Evolutionary conservation across 305 asterid genomes (phyloP).

Genomic region (Fraxinus greggii): DNA sequence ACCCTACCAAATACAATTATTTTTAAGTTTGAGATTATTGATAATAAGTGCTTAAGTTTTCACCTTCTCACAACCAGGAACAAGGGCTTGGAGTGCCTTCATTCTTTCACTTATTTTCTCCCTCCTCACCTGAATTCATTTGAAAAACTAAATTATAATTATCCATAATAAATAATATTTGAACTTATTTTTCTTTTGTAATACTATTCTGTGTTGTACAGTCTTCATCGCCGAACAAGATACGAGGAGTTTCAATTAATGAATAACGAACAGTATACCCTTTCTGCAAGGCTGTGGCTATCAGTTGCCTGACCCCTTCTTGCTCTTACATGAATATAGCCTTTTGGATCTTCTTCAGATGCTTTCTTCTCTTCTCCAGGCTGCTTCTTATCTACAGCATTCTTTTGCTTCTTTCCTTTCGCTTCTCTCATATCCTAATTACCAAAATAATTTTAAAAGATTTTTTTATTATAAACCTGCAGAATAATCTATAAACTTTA

Average conservation of each 20-base stretch:
- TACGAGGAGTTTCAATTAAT: neutral
- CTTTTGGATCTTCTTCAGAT: slow-evolving; percentile 39
- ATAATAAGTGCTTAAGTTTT: neutral
- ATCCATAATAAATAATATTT: neutral
- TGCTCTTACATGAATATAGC: slow-evolving; percentile 83
- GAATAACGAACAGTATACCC: slow-evolving; percentile 27
- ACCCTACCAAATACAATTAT: neutral
- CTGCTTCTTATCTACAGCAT: slow-evolving; percentile 23
- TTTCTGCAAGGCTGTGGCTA: slow-evolving; percentile 71
- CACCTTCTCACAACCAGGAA: slow-evolving; percentile 94
- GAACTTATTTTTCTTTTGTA: neutral
- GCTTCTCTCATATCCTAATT: slow-evolving; percentile 34
- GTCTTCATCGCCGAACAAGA: neutral
- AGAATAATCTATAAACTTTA: neutral
- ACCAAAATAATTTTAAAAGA: slow-evolving; percentile 1
- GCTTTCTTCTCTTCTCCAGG: slow-evolving; percentile 21
- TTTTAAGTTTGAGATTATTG: neutral
- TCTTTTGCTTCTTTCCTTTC: slow-evolving; percentile 40
- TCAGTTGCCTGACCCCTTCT: slow-evolving; percentile 95
- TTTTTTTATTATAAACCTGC: neutral
- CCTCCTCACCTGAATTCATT: slow-evolving; percentile 60
- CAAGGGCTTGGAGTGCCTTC: slow-evolving; percentile 72
- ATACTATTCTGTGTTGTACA: neutral
- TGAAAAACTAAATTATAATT: neutral
- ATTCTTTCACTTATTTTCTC: slow-evolving; percentile 84